These are phyloP conservation scores for Podospora pseudoanserina DNA, from an alignment of 495 filamentous ascomycete species.

Conservation along the genomic window DNA sequence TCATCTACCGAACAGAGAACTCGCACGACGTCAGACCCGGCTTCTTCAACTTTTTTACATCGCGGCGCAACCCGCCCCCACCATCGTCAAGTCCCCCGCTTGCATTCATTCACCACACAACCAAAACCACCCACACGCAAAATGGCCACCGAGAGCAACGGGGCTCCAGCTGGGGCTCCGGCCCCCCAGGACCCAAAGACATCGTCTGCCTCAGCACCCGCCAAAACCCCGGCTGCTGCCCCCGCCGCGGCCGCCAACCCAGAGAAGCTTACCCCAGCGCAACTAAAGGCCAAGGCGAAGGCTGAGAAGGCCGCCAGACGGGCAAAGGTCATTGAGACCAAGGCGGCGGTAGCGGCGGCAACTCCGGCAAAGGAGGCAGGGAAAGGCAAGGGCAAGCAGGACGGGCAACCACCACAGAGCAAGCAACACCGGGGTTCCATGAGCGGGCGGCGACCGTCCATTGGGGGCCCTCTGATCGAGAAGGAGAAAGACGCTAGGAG, in stretches of 20 bases:
- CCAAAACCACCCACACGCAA: neutral
- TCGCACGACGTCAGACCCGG: no score
- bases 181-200: constrained; percentile 12
- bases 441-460: constrained; percentile 37
- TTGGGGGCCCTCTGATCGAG: constrained; percentile 17
- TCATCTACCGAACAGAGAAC: neutral
- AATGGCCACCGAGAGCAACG: constrained; percentile 29
- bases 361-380: constrained; percentile 28
- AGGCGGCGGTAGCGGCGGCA: constrained; percentile 27
- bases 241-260: constrained; percentile 14
- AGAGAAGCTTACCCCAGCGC: constrained; percentile 56
- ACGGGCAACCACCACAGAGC: constrained; percentile 34
- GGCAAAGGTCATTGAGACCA: constrained; percentile 56
- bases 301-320: constrained; percentile 74
- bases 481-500: constrained; percentile 40
- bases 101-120: neutral
- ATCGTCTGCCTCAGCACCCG: constrained; percentile 2
- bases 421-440: constrained; percentile 39
- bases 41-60: constrained; percentile 5
- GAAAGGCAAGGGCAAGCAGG: constrained; percentile 51
- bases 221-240: constrained; percentile 1
- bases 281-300: constrained; percentile 73
- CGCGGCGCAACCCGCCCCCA: neutral
- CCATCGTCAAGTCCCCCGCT: neutral
- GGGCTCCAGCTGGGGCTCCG: constrained; percentile 18